Evolutionary conservation across 169 alveolate genomes (phyloP), one percentile per base, ranked within the genome.

Genomic region (Plasmodium ovale): DNA sequence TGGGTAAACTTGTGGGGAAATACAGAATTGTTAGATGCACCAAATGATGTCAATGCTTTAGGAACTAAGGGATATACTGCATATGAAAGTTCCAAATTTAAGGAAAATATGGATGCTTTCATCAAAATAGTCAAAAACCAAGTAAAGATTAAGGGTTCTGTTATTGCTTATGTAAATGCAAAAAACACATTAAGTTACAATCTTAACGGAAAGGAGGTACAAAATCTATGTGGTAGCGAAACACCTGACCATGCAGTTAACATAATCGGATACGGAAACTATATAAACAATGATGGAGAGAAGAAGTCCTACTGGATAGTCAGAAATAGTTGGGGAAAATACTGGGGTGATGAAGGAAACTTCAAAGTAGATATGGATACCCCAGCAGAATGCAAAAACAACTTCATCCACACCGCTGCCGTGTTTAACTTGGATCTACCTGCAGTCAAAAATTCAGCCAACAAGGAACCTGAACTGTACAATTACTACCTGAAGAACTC

Each of bases 81-180:
- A 3, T 64, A 64, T 47, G 54, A 64, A 12, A 64, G 72, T 29
- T 25, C 9, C 0, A 6, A 64, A 6, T 64, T 64, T 25, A 64
- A 31, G 19, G 37, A 23, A 0, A 64, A 64, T n/a, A 64, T 64
- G 72, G 85, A 84, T 21, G 88, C 37, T 14, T 84, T 84, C 29
- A 84, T 84, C 33, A 84, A 67, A 42, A 21, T 67, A 9, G 37
- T 84, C 2, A 84, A 84, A 51, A 51, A 69, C 0, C 67, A 69
- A 51, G 68, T 84, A 7, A 84, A 51, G 73, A 64, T 67, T 1
- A 84, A 84, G 10, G 91, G 91, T 1, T 69, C 87, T 27, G 91
- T 58, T 14, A 82, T 84, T 10, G 79, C 79, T 0, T 69, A 82
- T 51, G 79, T 84, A 39, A 84, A 58, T 9, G 87, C 74, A 10